Base-by-base conservation (phyloP, 2,329 filamentous ascomycete species). In the Fusarium newnesense region DNA sequence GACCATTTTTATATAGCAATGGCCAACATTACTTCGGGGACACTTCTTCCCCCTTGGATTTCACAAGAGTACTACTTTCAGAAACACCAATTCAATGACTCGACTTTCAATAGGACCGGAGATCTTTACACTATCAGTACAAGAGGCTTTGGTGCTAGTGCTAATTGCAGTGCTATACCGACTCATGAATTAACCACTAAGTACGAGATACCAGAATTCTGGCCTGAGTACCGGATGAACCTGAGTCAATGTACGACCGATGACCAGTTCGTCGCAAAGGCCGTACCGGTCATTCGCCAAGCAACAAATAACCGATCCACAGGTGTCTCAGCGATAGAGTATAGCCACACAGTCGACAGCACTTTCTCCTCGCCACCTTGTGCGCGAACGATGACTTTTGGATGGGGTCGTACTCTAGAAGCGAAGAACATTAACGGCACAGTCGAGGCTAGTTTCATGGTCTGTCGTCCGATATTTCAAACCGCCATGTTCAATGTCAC, bases 1-100 rank as follows among this genome's bases (percentile, higher is more conserved):
- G 76, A 80, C 9, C 79, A 77, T 1, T 67, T 74, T 10, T 81
- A 87, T 5, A 68, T 84, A 0, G 77, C 81, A 0, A 80, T 85
- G 58, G 84, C 87, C 0, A 90, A 90, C 30, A 49, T 84, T 0
- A 85, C 84, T 0, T 70, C 76, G 1, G 80, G 80, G 0, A 88
- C 86, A 0, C 70, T 80, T 0, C 76, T 90, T 0, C 85, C 87
- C 0, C 74, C 87, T 0, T 91, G 89, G 89, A 81, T 85, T 0
- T 83, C 87, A 2, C 32, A 77, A 0, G 72, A 81, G 0, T 83
- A 81, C 18, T 86, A 83, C 15, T 91, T 90, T 49, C 65, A 89
- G 0, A 86, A 87, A 0, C 83, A 87, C 32, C 21, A 69, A 2
- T 4, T 80, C 7, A 4, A 24, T 4, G 15, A 43, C 1, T 18